Evolutionary conservation across 495 filamentous ascomycete genomes (phyloP).

Genomic region (Tetracladium marchalianum): DNA sequence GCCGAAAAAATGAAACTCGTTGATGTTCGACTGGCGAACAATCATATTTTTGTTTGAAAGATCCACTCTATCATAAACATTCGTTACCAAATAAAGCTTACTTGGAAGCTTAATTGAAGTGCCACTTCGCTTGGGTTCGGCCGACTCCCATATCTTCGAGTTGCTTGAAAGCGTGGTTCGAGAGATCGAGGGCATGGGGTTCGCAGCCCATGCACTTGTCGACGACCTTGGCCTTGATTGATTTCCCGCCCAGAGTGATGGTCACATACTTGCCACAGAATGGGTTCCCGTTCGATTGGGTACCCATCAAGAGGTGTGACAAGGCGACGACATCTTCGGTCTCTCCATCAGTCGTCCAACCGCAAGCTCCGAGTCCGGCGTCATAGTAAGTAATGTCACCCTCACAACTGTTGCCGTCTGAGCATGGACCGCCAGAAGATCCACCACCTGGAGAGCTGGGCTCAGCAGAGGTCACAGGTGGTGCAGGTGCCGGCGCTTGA

Average conservation of each 20-base stretch:
- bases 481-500: neutral
- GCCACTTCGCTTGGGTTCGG: slow-evolving; percentile 11
- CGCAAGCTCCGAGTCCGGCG: slow-evolving; percentile 18
- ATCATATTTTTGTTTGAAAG: slow-evolving; percentile 12
- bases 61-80: slow-evolving; percentile 15
- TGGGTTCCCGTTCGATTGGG: slow-evolving; percentile 40
- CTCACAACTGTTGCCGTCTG: slow-evolving; percentile 11
- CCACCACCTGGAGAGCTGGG: neutral
- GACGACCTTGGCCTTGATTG: slow-evolving; percentile 43
- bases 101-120: slow-evolving; percentile 12
- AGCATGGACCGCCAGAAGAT: slow-evolving; percentile 6
- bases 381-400: slow-evolving; percentile 20
- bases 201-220: slow-evolving; percentile 71
- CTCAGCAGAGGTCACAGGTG: neutral
- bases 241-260: slow-evolving; percentile 47
- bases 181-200: slow-evolving; percentile 32
- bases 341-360: slow-evolving; percentile 10
- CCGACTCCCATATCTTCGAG: slow-evolving; percentile 17
- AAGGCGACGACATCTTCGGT: slow-evolving; percentile 19
- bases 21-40: slow-evolving; percentile 16
- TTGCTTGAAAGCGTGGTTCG: slow-evolving; percentile 31
- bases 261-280: slow-evolving; percentile 60
- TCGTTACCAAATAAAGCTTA: neutral
- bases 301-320: slow-evolving; percentile 35
- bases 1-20: slow-evolving; percentile 16